phyloP scores from a whole-genome alignment of 306 rosid genomes.

The Cyamopsis tetragonoloba region DNA sequence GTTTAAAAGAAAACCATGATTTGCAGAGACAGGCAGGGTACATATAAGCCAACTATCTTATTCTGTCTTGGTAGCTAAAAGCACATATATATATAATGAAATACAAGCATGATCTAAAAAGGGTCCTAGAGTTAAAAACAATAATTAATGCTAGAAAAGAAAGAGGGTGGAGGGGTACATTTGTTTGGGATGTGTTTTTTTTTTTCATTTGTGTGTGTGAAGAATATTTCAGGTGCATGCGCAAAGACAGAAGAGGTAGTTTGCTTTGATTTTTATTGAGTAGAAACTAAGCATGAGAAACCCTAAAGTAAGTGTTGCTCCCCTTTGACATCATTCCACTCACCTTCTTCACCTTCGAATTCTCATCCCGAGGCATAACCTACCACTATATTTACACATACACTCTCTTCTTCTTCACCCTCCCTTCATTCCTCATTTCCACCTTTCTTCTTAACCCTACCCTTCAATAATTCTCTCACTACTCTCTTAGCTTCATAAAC shows the following conservation, averaged over 20 bases:
- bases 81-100: constrained; percentile 46
- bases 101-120: constrained; percentile 58
- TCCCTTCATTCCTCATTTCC: constrained; percentile 6
- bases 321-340: constrained; percentile 96
- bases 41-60: constrained; percentile 75
- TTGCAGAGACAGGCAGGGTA: constrained; percentile 21
- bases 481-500: not conserved
- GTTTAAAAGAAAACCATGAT: constrained; percentile 22
- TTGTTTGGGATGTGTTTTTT: constrained; percentile 45
- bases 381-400: constrained; percentile 59
- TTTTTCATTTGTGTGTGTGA: constrained; percentile 26
- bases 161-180: constrained; percentile 48
- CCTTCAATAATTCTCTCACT: not conserved
- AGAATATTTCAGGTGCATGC: constrained; percentile 98
- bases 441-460: not conserved
- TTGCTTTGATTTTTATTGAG: constrained; percentile 76
- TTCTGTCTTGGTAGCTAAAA: constrained; percentile 35
- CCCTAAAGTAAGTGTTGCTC: constrained; percentile 91
- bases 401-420: constrained; percentile 45
- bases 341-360: constrained; percentile 90
- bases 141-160: constrained; percentile 52
- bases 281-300: constrained; percentile 88
- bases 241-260: constrained; percentile 43
- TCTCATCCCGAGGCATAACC: constrained; percentile 82
- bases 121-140: constrained; percentile 43